Conservation (phyloP, 2,329 filamentous ascomycete species). For the Colletotrichum cordylinicola region DNA sequence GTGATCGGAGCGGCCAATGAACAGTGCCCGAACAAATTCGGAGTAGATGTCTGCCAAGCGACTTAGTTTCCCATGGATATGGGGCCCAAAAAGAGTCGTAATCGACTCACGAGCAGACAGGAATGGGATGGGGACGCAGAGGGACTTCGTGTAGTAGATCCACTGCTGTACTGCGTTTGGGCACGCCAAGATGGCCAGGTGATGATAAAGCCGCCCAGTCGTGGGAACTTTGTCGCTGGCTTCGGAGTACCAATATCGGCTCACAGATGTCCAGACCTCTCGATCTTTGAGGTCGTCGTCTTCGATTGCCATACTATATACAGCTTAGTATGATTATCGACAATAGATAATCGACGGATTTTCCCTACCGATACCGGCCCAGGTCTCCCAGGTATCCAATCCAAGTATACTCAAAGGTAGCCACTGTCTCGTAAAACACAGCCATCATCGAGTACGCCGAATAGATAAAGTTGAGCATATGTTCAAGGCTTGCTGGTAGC, state of each 20-base stretch:
- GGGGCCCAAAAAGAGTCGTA: neutral
- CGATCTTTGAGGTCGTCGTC: slow-evolving; percentile 77
- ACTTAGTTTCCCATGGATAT: neutral
- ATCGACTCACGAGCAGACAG: neutral
- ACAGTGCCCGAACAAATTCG: neutral
- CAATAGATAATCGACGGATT: neutral
- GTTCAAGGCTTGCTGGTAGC: slow-evolving; percentile 78
- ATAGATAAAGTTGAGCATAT: slow-evolving; percentile 92
- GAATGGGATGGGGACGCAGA: neutral
- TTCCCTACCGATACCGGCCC: slow-evolving; percentile 65
- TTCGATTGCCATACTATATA: slow-evolving; percentile 78
- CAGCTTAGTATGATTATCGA: neutral
- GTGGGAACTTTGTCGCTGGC: slow-evolving; percentile 78
- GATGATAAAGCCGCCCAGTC: slow-evolving; percentile 84
- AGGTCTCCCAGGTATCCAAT: slow-evolving; percentile 91
- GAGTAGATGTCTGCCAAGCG: neutral
- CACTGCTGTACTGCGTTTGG: slow-evolving; percentile 74
- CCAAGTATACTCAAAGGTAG: slow-evolving; percentile 86
- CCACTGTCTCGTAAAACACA: slow-evolving; percentile 82
- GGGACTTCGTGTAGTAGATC: slow-evolving; percentile 57
- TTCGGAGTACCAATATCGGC: slow-evolving; percentile 82
- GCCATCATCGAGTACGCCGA: slow-evolving; percentile 90
- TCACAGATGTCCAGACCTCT: slow-evolving; percentile 82
- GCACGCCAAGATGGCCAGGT: slow-evolving; percentile 79
- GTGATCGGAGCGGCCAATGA: neutral